Evolutionary conservation across 768 basidiomycete genomes (phyloP).

Genomic region (Pulveroboletus ravenelii): DNA sequence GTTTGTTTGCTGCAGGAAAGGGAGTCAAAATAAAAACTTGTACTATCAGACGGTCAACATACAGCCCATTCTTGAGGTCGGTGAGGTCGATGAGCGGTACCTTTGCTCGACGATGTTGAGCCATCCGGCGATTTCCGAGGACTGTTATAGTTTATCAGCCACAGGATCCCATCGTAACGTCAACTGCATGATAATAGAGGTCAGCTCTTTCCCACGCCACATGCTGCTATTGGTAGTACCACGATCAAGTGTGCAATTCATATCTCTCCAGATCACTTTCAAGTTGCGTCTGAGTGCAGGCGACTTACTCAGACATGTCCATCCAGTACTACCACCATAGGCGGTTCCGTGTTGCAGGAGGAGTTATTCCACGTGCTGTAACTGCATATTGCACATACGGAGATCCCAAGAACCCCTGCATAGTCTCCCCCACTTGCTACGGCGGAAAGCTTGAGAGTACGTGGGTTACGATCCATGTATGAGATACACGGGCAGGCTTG

Average conservation of each 20-base stretch:
- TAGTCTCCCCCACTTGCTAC: constrained; percentile 58
- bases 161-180: constrained; percentile 14
- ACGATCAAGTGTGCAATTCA: too few species aligned
- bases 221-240: too few species aligned
- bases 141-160: constrained; percentile 42
- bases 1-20: constrained; percentile 79
- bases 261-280: neutral
- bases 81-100: constrained; percentile 40
- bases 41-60: constrained; percentile 38
- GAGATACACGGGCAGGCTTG: neutral
- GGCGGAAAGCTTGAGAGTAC: constrained; percentile 49
- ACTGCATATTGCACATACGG: constrained; percentile 61
- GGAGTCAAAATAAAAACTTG: constrained; percentile 5
- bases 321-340: constrained; percentile 52
- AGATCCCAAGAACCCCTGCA: constrained; percentile 47
- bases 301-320: constrained; percentile 12
- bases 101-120: constrained; percentile 3
- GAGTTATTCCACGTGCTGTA: constrained; percentile 50
- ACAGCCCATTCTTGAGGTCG: constrained; percentile 81
- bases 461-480: constrained; percentile 14
- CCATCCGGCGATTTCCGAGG: constrained; percentile 29
- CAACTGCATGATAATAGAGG: too few species aligned
- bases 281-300: neutral
- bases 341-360: constrained; percentile 48
- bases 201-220: neutral